A percentile compares a stretch with the other conserved stretches of the same genome.
phyloP scores from a whole-genome alignment of 441 rosid species.

The Arabidopsis hybrid region DNA sequence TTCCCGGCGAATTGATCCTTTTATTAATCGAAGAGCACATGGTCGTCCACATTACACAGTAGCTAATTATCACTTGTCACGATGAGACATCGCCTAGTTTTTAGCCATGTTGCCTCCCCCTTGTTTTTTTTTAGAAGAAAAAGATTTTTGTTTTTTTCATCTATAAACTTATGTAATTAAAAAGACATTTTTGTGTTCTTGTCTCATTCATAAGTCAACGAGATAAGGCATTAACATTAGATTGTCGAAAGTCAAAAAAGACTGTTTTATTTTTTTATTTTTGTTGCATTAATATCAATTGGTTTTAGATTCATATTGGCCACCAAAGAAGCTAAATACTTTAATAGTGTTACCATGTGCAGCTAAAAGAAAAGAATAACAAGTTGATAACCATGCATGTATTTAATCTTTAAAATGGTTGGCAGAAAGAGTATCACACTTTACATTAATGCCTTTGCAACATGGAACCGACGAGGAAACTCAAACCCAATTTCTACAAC shows the following conservation, averaged over 20 bases:
- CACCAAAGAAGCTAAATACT: conserved; percentile 8
- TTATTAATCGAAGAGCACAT: conserved; percentile 10
- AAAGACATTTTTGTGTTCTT: not conserved
- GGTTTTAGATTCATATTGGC: conserved; percentile 3
- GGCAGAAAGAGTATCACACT: not conserved
- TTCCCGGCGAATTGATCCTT: not conserved
- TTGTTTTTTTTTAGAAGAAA: not conserved
- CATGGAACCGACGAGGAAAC: not conserved
- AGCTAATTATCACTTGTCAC: not conserved
- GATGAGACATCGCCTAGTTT: not conserved
- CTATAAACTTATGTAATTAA: not conserved
- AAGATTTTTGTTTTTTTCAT: not conserved
- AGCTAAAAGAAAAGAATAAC: not conserved
- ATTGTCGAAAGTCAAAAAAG: not conserved
- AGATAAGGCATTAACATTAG: not conserved
- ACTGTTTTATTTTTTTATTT: not conserved
- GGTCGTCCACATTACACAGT: conserved; percentile 5
- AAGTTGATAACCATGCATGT: not conserved
- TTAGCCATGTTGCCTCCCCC: not conserved
- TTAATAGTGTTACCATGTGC: not conserved
- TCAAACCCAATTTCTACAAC: not conserved
- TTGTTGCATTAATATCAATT: not conserved
- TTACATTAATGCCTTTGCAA: conserved; percentile 2
- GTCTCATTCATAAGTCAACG: conserved; percentile 19
- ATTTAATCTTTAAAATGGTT: not conserved